Evolutionary conservation across 2,329 filamentous ascomycete species (phyloP).

Genomic region (Rutstroemia sydowiana): DNA sequence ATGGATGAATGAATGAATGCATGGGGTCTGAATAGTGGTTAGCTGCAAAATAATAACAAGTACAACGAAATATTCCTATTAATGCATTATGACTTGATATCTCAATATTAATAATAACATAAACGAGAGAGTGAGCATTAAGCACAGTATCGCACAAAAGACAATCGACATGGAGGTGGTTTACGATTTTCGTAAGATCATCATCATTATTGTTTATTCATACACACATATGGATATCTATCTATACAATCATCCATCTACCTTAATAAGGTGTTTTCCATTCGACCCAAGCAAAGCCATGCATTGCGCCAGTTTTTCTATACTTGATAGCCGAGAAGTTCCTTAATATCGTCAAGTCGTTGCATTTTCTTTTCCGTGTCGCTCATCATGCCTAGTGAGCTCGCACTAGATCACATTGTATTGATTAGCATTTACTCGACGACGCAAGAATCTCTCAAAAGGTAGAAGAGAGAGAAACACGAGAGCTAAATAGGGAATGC

Average conservation of each 20-base stretch:
- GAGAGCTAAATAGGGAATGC: background rate
- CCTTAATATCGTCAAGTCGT: slow-evolving; percentile 87
- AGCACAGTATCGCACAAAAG: too few species aligned
- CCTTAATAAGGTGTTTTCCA: too few species aligned
- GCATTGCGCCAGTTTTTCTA: too few species aligned
- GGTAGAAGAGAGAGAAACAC: background rate
- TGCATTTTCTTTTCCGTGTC: slow-evolving; percentile 89
- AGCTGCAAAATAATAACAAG: too few species aligned
- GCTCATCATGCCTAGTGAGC: slow-evolving; percentile 85
- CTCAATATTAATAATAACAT: too few species aligned
- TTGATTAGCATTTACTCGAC: background rate
- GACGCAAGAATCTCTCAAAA: background rate
- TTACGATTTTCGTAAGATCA: background rate
- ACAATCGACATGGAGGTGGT: too few species aligned
- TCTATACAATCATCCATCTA: background rate
- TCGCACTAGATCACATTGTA: slow-evolving; percentile 54
- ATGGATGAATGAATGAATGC: too few species aligned
- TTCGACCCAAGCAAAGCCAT: too few species aligned
- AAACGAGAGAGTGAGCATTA: too few species aligned
- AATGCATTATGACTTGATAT: too few species aligned
- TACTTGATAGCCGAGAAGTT: slow-evolving; percentile 61
- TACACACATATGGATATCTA: background rate
- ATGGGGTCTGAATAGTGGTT: too few species aligned
- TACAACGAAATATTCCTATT: too few species aligned
- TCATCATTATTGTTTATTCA: background rate